Conservation (phyloP, 2,329 filamentous ascomycete genomes). For the Calonectria crousiana region DNA sequence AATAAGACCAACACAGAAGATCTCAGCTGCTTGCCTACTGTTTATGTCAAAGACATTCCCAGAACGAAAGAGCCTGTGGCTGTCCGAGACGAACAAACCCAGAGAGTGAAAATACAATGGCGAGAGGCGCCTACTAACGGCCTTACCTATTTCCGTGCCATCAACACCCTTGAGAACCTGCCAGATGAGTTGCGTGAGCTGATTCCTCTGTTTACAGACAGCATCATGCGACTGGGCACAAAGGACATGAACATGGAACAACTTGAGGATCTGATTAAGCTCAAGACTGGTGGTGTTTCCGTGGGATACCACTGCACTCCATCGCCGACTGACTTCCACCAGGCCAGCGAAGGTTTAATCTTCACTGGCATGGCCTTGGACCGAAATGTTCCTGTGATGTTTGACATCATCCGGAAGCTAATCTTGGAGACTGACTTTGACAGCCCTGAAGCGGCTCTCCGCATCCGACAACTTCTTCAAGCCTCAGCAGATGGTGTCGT, state of each 20-base stretch:
- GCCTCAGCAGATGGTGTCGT: constrained; percentile 89
- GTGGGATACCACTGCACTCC: constrained; percentile 87
- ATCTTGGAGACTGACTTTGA: constrained; percentile 92
- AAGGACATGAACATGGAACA: constrained; percentile 91
- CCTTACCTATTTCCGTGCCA: constrained; percentile 92
- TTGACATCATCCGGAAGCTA: constrained; percentile 83
- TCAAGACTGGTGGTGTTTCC: constrained; percentile 92
- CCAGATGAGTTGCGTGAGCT: constrained; percentile 87
- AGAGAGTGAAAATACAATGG: constrained; percentile 83
- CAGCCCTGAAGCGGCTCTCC: constrained; percentile 81
- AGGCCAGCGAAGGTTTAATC: constrained; percentile 83
- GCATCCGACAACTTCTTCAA: constrained; percentile 89
- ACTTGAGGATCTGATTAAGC: constrained; percentile 93
- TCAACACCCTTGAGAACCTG: constrained; percentile 83
- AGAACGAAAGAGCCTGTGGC: constrained; percentile 74
- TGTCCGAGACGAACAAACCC: constrained; percentile 74
- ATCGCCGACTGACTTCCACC: constrained; percentile 77
- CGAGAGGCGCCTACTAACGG: constrained; percentile 94
- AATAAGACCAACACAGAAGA: constrained; percentile 87
- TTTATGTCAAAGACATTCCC: constrained; percentile 91
- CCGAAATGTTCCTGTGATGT: constrained; percentile 90
- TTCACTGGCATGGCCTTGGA: constrained; percentile 91
- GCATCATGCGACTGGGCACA: constrained; percentile 93
- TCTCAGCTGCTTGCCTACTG: constrained; percentile 86
- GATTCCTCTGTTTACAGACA: constrained; percentile 90